Percentiles rank a stretch among this genome's conserved stretches.
phyloP scores from a whole-genome alignment of 2,329 filamentous ascomycete genomes.

The Aspergillus amoenus region DNA sequence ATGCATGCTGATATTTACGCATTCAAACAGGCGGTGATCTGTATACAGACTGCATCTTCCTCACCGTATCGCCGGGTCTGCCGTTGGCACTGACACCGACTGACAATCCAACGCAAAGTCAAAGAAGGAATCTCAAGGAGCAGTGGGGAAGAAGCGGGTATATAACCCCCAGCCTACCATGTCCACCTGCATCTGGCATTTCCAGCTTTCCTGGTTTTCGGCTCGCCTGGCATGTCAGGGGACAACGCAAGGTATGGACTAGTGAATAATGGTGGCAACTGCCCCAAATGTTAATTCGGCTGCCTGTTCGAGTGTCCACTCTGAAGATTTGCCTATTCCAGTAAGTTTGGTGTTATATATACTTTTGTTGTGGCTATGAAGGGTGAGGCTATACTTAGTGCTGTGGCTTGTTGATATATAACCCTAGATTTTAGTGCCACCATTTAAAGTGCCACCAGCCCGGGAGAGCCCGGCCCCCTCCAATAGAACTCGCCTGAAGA shows the following conservation, averaged over 20 bases:
- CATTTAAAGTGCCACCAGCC: no score
- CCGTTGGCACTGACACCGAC: not conserved
- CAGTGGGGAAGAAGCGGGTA: no score
- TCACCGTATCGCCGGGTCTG: not conserved
- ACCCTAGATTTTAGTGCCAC: not conserved
- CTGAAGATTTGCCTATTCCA: no score
- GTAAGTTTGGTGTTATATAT: no score
- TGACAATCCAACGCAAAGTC: not conserved
- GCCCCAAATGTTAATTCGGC: no score
- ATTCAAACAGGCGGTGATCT: not conserved
- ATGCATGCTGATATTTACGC: not conserved
- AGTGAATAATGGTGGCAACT: no score
- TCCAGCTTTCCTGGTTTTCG: slow-evolving; percentile 8
- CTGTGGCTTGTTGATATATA: not conserved
- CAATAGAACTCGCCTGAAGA: not conserved
- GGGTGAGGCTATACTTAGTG: no score
- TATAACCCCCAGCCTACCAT: not conserved
- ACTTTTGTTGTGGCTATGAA: no score
- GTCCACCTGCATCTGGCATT: not conserved
- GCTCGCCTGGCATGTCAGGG: not conserved
- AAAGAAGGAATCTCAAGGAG: no score
- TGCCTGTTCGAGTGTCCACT: no score
- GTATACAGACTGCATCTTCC: no score
- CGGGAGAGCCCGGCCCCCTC: no score
- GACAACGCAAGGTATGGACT: not conserved